Percentiles rank a stretch among this genome's conserved stretches.
phyloP scores from a whole-genome alignment of 2,329 filamentous ascomycete species.

The Ilyonectria mors-panacis region DNA sequence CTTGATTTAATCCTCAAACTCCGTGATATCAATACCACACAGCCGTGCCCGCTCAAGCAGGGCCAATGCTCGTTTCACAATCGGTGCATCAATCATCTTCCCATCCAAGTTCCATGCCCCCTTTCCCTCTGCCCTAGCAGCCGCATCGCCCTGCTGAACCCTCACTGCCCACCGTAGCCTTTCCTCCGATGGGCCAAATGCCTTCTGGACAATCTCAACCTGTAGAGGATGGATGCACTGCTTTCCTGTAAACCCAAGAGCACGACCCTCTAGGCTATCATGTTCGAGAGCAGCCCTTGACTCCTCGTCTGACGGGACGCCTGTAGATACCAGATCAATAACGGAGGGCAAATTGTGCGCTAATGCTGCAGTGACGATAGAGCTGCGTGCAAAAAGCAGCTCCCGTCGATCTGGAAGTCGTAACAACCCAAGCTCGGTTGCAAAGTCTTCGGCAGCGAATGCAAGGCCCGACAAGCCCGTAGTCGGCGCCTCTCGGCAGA shows the following conservation, averaged over 20 bases:
- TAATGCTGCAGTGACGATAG: conserved; percentile 5
- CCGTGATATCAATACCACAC: conserved; percentile 19
- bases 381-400: conserved; percentile 14
- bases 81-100: conserved; percentile 25
- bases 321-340: conserved; percentile 13
- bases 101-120: conserved; percentile 31
- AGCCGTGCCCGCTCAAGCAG: conserved; percentile 13
- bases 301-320: conserved; percentile 2
- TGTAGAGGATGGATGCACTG: conserved; percentile 29
- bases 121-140: conserved; percentile 1
- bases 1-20: neutral
- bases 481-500: conserved; percentile 4
- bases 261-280: conserved; percentile 14
- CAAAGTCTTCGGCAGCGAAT: conserved; percentile 24
- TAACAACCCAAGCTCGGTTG: conserved; percentile 11
- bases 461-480: conserved; percentile 21
- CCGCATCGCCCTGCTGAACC: conserved; percentile 11
- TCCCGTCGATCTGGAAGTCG: conserved; percentile 15
- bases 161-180: conserved; percentile 3
- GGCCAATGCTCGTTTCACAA: conserved; percentile 16
- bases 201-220: conserved; percentile 17
- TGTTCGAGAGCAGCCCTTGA: conserved; percentile 8
- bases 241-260: conserved; percentile 29
- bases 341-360: conserved; percentile 2
- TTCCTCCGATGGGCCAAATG: conserved; percentile 15